Conservation (phyloP, 2,329 filamentous ascomycete genomes). For the Mycosphaerella arachidis region DNA sequence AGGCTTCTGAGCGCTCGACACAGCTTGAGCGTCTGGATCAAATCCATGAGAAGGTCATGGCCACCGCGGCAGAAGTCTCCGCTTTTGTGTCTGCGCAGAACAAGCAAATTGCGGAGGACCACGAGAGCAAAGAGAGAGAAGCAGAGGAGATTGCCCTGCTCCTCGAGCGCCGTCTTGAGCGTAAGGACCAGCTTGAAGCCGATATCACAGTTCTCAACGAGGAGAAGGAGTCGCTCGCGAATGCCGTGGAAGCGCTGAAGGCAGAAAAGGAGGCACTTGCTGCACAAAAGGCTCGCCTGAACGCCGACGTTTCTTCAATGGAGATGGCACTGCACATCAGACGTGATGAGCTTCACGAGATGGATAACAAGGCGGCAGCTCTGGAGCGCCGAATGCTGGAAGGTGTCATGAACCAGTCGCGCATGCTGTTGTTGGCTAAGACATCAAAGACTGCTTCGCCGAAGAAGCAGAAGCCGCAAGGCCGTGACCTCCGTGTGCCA, state of each 20-base stretch:
- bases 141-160: constrained; percentile 74
- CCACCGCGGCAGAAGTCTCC: constrained; percentile 77
- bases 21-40: constrained; percentile 81
- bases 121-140: constrained; percentile 72
- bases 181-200: constrained; percentile 57
- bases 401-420: constrained; percentile 92
- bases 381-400: constrained; percentile 91
- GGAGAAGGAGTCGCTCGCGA: constrained; percentile 45
- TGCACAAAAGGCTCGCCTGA: constrained; percentile 72
- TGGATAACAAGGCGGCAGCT: constrained; percentile 83
- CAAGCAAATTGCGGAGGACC: constrained; percentile 68
- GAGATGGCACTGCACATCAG: constrained; percentile 86
- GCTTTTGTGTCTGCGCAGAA: constrained; percentile 75
- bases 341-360: constrained; percentile 82
- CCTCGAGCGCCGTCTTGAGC: constrained; percentile 69
- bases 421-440: constrained; percentile 77
- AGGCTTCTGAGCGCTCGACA: constrained; percentile 63
- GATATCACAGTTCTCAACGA: constrained; percentile 44
- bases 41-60: constrained; percentile 81
- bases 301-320: constrained; percentile 81
- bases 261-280: constrained; percentile 70
- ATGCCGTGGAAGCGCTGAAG: constrained; percentile 55
- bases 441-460: constrained; percentile 40
- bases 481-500: constrained; percentile 39
- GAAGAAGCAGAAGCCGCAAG: constrained; percentile 38